These are phyloP conservation scores for Castanea mollissima DNA, from an alignment of 306 rosid species.

Conservation along the genomic window DNA sequence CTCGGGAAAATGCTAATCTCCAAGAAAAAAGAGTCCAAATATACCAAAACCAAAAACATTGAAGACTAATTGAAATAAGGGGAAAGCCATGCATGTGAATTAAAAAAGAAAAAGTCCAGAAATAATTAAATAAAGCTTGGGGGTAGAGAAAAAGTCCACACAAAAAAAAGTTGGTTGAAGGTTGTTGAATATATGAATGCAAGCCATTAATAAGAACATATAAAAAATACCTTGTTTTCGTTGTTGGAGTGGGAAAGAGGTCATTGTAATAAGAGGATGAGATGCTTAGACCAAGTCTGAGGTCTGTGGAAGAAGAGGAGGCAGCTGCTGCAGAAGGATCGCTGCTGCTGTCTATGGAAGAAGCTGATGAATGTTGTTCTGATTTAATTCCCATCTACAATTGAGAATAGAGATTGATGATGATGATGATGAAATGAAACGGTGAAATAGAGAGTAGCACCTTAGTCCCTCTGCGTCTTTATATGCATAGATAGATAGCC, in stretches of 20 bases:
- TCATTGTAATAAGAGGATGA: constrained; percentile 26
- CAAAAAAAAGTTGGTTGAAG: neutral
- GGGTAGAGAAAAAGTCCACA: too few relatives aligned
- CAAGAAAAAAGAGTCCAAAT: too few relatives aligned
- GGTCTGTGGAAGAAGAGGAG: constrained; percentile 21
- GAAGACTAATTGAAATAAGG: too few relatives aligned
- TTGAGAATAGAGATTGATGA: too few relatives aligned
- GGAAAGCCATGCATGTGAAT: too few relatives aligned
- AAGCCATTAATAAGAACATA: too few relatives aligned
- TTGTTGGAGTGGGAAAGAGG: constrained; percentile 17
- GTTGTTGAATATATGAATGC: neutral
- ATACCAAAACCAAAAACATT: too few relatives aligned
- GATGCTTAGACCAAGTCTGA: constrained; percentile 46
- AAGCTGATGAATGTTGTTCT: constrained; percentile 45
- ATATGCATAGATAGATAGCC: constrained; percentile 8
- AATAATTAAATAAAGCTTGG: too few relatives aligned
- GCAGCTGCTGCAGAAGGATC: constrained; percentile 4
- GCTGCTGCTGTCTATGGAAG: constrained; percentile 43
- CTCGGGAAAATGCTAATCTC: neutral
- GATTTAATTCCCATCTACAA: constrained; percentile 33
- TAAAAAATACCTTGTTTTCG: too few relatives aligned
- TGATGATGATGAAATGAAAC: too few relatives aligned
- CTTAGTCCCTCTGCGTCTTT: constrained; percentile 21
- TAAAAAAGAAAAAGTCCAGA: too few relatives aligned
- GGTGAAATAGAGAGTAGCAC: neutral